phyloP scores from a whole-genome alignment of 352 stramenopile genomes.

The Phytophthora hybrid region DNA sequence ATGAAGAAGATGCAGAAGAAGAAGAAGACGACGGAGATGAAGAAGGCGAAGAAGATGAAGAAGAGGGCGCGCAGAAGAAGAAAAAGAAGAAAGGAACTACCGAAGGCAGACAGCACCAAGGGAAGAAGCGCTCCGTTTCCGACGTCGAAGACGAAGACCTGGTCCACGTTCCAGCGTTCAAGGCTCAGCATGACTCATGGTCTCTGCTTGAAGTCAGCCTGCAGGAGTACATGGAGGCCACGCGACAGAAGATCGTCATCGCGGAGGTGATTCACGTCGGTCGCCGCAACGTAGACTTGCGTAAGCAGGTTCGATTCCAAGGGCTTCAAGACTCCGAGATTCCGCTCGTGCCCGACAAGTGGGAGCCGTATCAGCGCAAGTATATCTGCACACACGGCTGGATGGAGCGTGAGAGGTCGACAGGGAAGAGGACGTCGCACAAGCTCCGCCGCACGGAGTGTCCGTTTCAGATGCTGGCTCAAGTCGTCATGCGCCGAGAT shows the following conservation, averaged over 20 bases:
- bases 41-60: no score
- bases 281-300: background rate
- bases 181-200: no score
- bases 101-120: no score
- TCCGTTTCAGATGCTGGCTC: slow-evolving; percentile 15
- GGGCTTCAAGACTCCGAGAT: background rate
- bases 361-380: slow-evolving; percentile 10
- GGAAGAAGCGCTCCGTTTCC: no score
- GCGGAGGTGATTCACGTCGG: background rate
- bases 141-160: no score
- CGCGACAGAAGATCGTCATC: background rate
- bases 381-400: slow-evolving; percentile 17
- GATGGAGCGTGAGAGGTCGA: background rate
- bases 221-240: background rate
- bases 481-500: background rate
- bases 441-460: background rate
- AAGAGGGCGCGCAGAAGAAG: no score
- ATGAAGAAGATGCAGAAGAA: no score
- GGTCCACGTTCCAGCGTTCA: no score
- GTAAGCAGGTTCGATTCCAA: background rate
- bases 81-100: no score
- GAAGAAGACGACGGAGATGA: no score
- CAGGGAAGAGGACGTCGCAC: background rate
- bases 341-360: background rate
- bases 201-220: background rate